Percentiles rank a stretch among this genome's conserved stretches.
phyloP scores from a whole-genome alignment of 257 asterid species.

The Cynanchum wilfordii region DNA sequence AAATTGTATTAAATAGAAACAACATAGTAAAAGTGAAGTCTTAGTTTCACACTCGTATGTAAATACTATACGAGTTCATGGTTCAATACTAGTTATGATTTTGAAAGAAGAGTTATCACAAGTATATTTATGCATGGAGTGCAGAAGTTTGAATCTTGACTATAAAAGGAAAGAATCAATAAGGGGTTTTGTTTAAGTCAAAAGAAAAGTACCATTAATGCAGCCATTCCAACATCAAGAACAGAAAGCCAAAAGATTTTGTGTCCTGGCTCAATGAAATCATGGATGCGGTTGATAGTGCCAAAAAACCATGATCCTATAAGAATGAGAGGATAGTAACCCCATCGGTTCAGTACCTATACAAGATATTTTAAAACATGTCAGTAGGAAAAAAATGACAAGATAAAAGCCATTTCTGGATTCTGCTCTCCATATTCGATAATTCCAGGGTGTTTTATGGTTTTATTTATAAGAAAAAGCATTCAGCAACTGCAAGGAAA shows the following conservation, averaged over 20 bases:
- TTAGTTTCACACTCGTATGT: too few species aligned
- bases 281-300: constrained; percentile 93
- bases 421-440: background rate
- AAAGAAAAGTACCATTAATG: constrained; percentile 69
- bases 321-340: constrained; percentile 93
- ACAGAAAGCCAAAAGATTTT: constrained; percentile 95
- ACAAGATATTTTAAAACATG: constrained; percentile 4
- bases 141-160: background rate
- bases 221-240: constrained; percentile 95
- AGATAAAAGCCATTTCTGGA: background rate
- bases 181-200: background rate
- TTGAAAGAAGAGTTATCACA: too few species aligned
- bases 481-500: background rate
- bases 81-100: too few species aligned
- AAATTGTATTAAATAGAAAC: background rate
- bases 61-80: too few species aligned
- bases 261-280: constrained; percentile 80
- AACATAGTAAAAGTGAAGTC: too few species aligned
- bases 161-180: background rate
- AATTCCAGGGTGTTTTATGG: background rate
- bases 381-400: background rate
- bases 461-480: background rate
- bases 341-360: constrained; percentile 95
- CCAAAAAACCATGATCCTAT: constrained; percentile 98
- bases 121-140: background rate